A percentile compares a stretch with the other conserved stretches of the same genome.
phyloP scores from a whole-genome alignment of 169 alveolate species.

The Perkinsus chesapeaki region DNA sequence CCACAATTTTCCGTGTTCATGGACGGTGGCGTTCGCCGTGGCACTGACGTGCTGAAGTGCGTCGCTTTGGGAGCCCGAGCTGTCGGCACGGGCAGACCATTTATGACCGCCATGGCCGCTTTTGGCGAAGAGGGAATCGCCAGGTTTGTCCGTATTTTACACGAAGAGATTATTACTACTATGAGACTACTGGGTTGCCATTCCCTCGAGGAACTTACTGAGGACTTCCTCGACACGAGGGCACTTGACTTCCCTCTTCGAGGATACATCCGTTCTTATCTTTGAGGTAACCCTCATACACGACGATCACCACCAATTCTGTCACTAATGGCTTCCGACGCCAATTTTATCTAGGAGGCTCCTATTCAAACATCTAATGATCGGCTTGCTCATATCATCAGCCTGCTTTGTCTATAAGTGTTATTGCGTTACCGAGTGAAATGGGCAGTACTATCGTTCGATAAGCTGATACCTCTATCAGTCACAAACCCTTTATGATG shows the following conservation, averaged over 20 bases:
- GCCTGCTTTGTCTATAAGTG: too few species aligned
- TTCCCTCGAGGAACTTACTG: background rate
- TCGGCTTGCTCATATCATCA: too few species aligned
- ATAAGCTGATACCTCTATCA: too few species aligned
- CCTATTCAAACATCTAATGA: too few species aligned
- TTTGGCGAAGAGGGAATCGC: conserved; percentile 49
- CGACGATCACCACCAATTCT: background rate
- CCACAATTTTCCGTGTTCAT: conserved; percentile 36
- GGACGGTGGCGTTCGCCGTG: conserved; percentile 65
- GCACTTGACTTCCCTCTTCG: background rate
- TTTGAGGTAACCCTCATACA: background rate
- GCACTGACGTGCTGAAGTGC: conserved; percentile 50
- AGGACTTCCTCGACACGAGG: background rate
- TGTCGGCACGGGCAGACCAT: conserved; percentile 56
- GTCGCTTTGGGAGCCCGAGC: conserved; percentile 53
- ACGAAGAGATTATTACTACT: conserved; percentile 38
- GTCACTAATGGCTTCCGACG: background rate
- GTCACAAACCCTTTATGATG: too few species aligned
- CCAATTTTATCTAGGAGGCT: background rate
- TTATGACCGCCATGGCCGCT: conserved; percentile 36
- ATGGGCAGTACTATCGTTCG: too few species aligned
- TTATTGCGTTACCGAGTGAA: too few species aligned
- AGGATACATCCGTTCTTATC: background rate
- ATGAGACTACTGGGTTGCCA: conserved; percentile 45
- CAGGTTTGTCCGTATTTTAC: conserved; percentile 34